Percentiles rank a stretch among this genome's conserved stretches.
These are phyloP conservation scores for Marasmius fiardii DNA, from an alignment of 1,284 basidiomycete species.

Conservation along the genomic window DNA sequence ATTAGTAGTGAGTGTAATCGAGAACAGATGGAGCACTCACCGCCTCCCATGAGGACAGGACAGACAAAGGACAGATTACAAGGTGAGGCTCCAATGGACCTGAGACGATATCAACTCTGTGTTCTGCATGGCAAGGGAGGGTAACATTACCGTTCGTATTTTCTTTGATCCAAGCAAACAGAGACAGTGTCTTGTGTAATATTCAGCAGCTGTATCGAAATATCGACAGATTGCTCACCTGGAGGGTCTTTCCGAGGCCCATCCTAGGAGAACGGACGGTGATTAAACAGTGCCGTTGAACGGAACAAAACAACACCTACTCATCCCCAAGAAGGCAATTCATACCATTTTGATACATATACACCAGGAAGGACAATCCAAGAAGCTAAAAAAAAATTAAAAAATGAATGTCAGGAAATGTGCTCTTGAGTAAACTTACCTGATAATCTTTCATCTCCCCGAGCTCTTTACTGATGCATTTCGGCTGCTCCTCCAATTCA, in stretches of 20 bases:
- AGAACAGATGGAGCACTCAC: conserved; percentile 24
- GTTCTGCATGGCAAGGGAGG: not conserved
- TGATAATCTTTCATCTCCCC: conserved; percentile 61
- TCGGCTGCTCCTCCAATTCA: conserved; percentile 41
- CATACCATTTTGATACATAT: conserved; percentile 60
- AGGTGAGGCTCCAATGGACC: conserved; percentile 47
- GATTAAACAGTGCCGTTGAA: not conserved
- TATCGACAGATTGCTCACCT: conserved; percentile 28
- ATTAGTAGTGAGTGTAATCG: not conserved
- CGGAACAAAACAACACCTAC: conserved; percentile 35
- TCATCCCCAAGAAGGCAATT: conserved; percentile 60
- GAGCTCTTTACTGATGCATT: conserved; percentile 31
- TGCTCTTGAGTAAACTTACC: conserved; percentile 26
- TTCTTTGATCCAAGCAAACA: conserved; percentile 56
- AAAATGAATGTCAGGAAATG: not conserved
- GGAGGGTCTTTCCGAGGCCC: conserved; percentile 65
- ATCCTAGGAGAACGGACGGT: conserved; percentile 32
- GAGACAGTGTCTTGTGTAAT: conserved; percentile 45
- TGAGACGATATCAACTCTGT: conserved; percentile 11
- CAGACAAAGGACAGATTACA: conserved; percentile 60
- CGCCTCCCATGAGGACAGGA: conserved; percentile 53
- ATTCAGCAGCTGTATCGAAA: not conserved
- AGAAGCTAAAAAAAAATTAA: conserved; percentile 32
- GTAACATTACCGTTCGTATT: conserved; percentile 28
- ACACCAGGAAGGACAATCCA: conserved; percentile 50